Base-by-base conservation (phyloP, 2,329 filamentous ascomycete species). In the Sclerotinia nivalis region DNA sequence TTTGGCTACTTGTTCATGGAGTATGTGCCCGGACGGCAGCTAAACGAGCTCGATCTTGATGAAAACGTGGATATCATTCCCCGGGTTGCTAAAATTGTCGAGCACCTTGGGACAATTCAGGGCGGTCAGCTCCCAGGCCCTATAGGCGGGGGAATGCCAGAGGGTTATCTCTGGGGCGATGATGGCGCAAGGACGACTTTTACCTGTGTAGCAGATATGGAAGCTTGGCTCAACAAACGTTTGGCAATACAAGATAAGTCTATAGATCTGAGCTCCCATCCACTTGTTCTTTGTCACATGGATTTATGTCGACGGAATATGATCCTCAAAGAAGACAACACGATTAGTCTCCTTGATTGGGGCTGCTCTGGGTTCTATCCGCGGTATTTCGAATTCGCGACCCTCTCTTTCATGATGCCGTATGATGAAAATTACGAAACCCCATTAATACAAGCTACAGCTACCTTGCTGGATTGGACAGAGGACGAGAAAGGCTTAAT, bases 1-100 rank as follows among this genome's bases (percentile, higher is more conserved):
- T 68, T 43, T 61, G 74, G 74, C n/a, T 77, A 72, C 37, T 66
- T 77, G 4, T 76, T 76, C 56, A 77, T 76, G 73, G 73, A 77
- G 47, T 76, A 76, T 59, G 66, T 76, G 49, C 69, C 71, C 6
- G 72, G 75, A 0, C 70, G 68, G 70, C 73, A 47, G 25, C 50
- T 76, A 31, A 49, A 69, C 12, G 66, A 72, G 13, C 15, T 75
- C 55, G 72, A 25, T 71, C 54, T 55, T 22, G 18, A 55, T 34
- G 54, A 55, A 10, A 10, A 55, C 28, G 31, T 25, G 7, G 18
- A 55, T 55, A 34, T 55, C 10, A 6, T 34, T 34, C 18, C 54
- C 8, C 54, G 54, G 2, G 28, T 55, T 55, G 18, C 54, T 1
- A 34, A 12, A 34, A 34, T 55, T 34, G 20, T 55, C 54, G 8